Base-by-base conservation (phyloP, 202 grass and related monocot species). In the Panicum hallii region DNA sequence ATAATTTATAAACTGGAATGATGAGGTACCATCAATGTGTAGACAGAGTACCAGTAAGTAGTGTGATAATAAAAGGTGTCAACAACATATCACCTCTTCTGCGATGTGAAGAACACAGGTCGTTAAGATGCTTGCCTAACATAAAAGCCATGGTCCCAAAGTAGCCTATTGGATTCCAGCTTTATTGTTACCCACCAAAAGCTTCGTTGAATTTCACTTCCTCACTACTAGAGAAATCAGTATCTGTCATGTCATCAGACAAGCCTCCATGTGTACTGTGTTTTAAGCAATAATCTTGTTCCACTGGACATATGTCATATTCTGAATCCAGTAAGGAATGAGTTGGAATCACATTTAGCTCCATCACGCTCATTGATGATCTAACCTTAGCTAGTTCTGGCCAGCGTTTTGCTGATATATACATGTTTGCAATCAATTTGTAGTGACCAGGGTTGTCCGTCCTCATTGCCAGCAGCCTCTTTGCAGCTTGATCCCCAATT, bases 321-420 rank as follows among this genome's bases (percentile, higher is more conserved):
- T 49, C 77, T 69, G 82, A 78, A 63, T 90, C 66, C 12, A 90
- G 67, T 52, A 86, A 82, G 36, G 88, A 74, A 90, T 79, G 83
- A 38, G 84, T 85, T 40, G 89, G 89, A 78, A 78, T 67, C 72
- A 90, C 87, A 84, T 86, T 83, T 79, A 90, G 49, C 6, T 86
- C 89, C 77, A 90, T 77, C 17, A 34, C 30, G 52, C 83, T 87
- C 83, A 94, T 94, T 74, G 87, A 46, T 64, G 89, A 84, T 60
- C 80, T 94, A 70, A 85, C 67, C 42, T 82, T 83, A 40, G 84
- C 84, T 67, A 94, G 74, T 72, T 92, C 89, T 75, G 85, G 84
- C 92, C 92, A 92, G 70, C 77, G 65, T 44, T 87, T 89, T 76
- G 89, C 87, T 72, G 70, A 78, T 74, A 90, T 86, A 79, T 91